These are phyloP conservation scores for Penicillium nucicola DNA, from an alignment of 495 filamentous ascomycete species.

Conservation along the genomic window DNA sequence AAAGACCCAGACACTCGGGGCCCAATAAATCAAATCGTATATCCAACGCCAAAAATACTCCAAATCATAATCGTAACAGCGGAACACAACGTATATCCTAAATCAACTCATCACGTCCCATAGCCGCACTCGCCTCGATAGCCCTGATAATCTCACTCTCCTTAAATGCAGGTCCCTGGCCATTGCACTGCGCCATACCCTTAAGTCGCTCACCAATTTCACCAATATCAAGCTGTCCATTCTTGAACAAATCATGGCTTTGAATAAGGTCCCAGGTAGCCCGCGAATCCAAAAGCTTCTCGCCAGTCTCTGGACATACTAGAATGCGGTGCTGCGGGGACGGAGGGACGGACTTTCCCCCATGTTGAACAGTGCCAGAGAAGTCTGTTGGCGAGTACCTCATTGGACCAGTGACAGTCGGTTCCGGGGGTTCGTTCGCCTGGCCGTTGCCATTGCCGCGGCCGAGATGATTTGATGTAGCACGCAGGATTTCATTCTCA, in stretches of 20 bases:
- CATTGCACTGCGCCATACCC: slow-evolving; percentile 78
- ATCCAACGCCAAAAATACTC: slow-evolving; percentile 14
- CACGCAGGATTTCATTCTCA: slow-evolving; percentile 93
- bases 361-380: slow-evolving; percentile 37
- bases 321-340: slow-evolving; percentile 67
- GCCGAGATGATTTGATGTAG: slow-evolving; percentile 49
- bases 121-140: slow-evolving; percentile 73
- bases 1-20: background rate
- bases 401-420: slow-evolving; percentile 61
- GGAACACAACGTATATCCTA: slow-evolving; percentile 24
- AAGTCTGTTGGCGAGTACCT: slow-evolving; percentile 73
- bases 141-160: slow-evolving; percentile 69
- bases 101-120: slow-evolving; percentile 71
- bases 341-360: slow-evolving; percentile 14
- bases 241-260: slow-evolving; percentile 71
- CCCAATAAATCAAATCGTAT: background rate
- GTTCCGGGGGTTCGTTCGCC: slow-evolving; percentile 20
- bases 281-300: slow-evolving; percentile 71
- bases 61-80: slow-evolving; percentile 6
- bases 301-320: slow-evolving; percentile 61
- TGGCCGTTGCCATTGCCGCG: slow-evolving; percentile 19
- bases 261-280: slow-evolving; percentile 93
- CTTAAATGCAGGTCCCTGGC: slow-evolving; percentile 84
- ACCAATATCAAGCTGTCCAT: slow-evolving; percentile 79
- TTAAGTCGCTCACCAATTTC: slow-evolving; percentile 74